Base-by-base conservation (phyloP, 768 basidiomycete genomes). In the Termitomyces sp. region DNA sequence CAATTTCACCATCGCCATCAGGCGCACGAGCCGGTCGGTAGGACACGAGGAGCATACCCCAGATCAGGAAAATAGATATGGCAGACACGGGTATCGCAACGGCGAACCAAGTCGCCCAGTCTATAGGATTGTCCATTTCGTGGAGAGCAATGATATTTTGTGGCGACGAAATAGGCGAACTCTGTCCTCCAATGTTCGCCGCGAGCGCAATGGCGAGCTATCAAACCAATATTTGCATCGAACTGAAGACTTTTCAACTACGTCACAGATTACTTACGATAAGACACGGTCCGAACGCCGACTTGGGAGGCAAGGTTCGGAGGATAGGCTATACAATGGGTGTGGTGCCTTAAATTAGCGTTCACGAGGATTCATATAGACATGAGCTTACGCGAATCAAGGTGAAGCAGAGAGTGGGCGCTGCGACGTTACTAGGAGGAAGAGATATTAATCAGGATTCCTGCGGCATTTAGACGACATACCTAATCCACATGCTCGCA, bases 401-500 rank as follows among this genome's bases (percentile, higher is more conserved):
- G 20, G 95, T 92, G 71, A 97, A 98, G 76, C 97, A 98, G 12
- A 98, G 79, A 2, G 96, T 97, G 11, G 96, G 95, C 18, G 97
- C 97, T 4, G 97, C 96, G 20, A 99, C 97, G 69, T 99, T 98
- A 73, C 93, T 91, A 37, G 61, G 58, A 54, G 39, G 27, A 54
- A 61, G 53, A 45, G 48, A 59, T 50, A 62, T 63, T 56, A 57
- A 64, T 57, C 42, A 49, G n/a, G 58, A 20, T 30, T 54, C 27
- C 12, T 54, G 58, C 5, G 44, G 46, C 47, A 30, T 52, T n/a
- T 24, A 47, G 42, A 42, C 22, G 30, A 62, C 73, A 47, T 57
- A 88, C 89, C 90, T 95, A 67, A 99, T 98, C 97, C 95, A 98
- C 96, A 98, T 99, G 72, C 92, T 95, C 3, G 95, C 94, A 69